Base-by-base conservation (phyloP, 1,139 yeast species). In the Lodderomyces pseudojiufengensis region DNA sequence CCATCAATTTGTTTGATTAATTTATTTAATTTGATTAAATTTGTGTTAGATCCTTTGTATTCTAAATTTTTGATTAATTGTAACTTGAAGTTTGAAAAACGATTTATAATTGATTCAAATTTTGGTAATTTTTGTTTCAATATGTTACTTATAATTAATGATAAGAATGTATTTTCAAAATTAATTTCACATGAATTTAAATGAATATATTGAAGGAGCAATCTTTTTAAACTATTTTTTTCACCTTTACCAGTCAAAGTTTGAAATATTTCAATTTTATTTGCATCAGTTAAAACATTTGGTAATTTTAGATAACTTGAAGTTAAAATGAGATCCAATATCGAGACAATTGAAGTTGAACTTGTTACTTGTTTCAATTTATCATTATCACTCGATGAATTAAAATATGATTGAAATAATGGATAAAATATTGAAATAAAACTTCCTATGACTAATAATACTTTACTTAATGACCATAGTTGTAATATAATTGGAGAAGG, bases 161-260 rank as follows among this genome's bases (percentile, higher is more conserved):
- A 52, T 34, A 69, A 56, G 28, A 67, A 52, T 35, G 65, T 54
- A 35, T 52, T 62, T 46, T 69, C 74, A 48, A 66, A 69, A n/a
- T 48, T 58, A 12, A 51, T 45, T 38, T 66, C 70, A 35, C 64
- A 52, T 2, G 56, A 40, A 9, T 61, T 51, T 31, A 69, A 54
- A 29, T 54, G 52, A 18, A 58, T 34, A 37, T 65, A 67, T 33
- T 63, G 62, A 15, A 50, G 41, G 10, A 62, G 27, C 38, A 65
- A 45, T 10, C 44, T 39, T 5, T 34, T 29, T 44, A 49, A 49
- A 4, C 53, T 36, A n/a, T 33, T 27, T 9, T 41, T 18, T 11
- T 6, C 7, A 26, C 22, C 30, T 9, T 21, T 16, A 15, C 70
- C 67, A 22, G 48, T 39, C 26, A 69, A 53, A 33, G 49, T 50